Evolutionary conservation across 441 rosid species (phyloP), one percentile per base, ranked within the genome.

Genomic region (Populus tomentosa): DNA sequence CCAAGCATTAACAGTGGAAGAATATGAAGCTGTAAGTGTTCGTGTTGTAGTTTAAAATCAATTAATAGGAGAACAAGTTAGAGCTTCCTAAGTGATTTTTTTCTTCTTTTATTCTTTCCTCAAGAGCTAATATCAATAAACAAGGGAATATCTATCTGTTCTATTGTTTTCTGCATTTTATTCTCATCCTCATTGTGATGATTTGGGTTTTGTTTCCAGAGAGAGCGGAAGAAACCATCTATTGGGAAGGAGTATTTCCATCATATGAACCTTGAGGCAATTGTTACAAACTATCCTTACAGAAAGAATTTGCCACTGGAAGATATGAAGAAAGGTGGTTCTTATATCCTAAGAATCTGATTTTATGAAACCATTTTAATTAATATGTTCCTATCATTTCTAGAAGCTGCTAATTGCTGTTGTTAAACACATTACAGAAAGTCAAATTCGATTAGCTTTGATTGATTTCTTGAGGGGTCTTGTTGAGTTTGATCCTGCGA

Each of bases 381-480:
- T 20, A 73, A 14, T 69, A 53, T 65, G 64, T 67, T 70, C 13
- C 77, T 53, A 70, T 78, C 26, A 24, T 75, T 79, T 70, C 26
- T 75, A 75, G 74, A 72, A 68, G 30, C 62, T 76, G 28, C 76
- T 85, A 50, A 82, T 76, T 26, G 38, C 10, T 61, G 21, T 72
- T 61, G 69, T 72, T 82, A 77, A 80, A 82, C 72, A 28, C 80
- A 61, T 72, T 73, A 73, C 93, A 97, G 99, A 97, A 85, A 87
- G 89, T 83, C 95, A 90, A 86, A 85, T 86, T 82, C 94, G 99
- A 66, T 77, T 93, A 76, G 97, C 99, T 80, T 86, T 97, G 85
- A 80, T 97, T 85, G 99, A 97, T 91, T 97, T 97, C 87, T 88
- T 97, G 83, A 89, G 92, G 85, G 99, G 99, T 83, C 95, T 97